Base-by-base conservation (phyloP, 2,329 filamentous ascomycete genomes). In the Endothia cerciana region DNA sequence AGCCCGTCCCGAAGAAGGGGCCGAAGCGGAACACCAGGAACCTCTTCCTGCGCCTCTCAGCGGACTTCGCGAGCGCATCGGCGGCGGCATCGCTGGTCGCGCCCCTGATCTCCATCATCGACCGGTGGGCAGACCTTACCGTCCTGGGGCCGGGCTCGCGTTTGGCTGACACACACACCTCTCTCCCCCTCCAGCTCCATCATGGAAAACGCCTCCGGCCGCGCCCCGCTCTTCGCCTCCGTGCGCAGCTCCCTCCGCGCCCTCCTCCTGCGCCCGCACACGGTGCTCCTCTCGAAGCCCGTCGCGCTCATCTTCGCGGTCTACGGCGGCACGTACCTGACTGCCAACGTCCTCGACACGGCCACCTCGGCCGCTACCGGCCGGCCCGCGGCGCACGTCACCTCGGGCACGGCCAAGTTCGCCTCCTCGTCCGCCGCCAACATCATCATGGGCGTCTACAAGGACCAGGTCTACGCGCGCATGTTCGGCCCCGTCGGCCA, bases 251-350 rank as follows among this genome's bases (percentile, higher is more conserved):
- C 89, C 30, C 71, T 91, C 57, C 74, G 74, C 38, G 78, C 81
- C 47, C 81, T 93, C 61, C 58, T 91, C 65, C 71, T 81, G n/a
- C 83, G 81, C 10, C 91, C 91, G 0, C 87, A 88, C 66, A 72
- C 77, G 30, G 82, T 91, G 72, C 72, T 93, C 70, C 77, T 87
- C 74, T 87, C 87, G 60, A 87, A 86, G 66, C 90, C 91, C 0
- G 90, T 91, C 72, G 86, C 81, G 56, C 83, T 93, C 70, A 89
- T 93, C 74, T 85, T 87, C 78, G 81, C 87, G 78, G 82, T 97
- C 53, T 98, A 97, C 82, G 91, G 89, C 68, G 90, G 91, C 70
- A 98, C 94, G 66, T 97, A 97, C 81, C 80, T 95, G 15, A 93
- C 92, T 0, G 94, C 94, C 69, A 97, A 97, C 81, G 80, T 85